A percentile compares a stretch with the other conserved stretches of the same genome.
phyloP scores from a whole-genome alignment of 331 rosid species.

The Spiraea crenata region DNA sequence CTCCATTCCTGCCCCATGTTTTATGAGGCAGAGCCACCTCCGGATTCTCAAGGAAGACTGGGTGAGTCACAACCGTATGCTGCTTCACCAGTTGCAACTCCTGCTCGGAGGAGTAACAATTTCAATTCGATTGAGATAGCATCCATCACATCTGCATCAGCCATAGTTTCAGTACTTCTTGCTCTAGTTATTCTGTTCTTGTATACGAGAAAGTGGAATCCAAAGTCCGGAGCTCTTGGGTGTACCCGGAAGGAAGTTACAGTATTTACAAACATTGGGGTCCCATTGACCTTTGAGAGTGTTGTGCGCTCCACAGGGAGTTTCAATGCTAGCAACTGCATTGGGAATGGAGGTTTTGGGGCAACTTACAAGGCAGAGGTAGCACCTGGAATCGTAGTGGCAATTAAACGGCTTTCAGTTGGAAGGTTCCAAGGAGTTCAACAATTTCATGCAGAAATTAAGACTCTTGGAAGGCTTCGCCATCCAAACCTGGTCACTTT shows the following conservation, averaged over 20 bases:
- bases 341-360: slow-evolving; percentile 97
- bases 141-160: slow-evolving; percentile 87
- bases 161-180: slow-evolving; percentile 80
- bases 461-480: slow-evolving; percentile 51
- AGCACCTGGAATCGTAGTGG: slow-evolving; percentile 56
- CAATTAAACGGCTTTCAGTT: slow-evolving; percentile 82
- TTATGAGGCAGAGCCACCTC: slow-evolving; percentile 40
- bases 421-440: slow-evolving; percentile 91
- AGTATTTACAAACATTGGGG: slow-evolving; percentile 69
- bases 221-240: slow-evolving; percentile 64
- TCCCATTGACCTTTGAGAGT: slow-evolving; percentile 67
- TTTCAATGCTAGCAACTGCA: slow-evolving; percentile 81
- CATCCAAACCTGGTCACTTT: no score
- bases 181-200: slow-evolving; percentile 66
- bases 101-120: slow-evolving; percentile 19
- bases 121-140: slow-evolving; percentile 90
- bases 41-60: slow-evolving; percentile 45
- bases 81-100: slow-evolving; percentile 37
- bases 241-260: slow-evolving; percentile 69
- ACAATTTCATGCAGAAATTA: slow-evolving; percentile 85
- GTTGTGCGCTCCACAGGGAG: slow-evolving; percentile 79
- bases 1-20: slow-evolving; percentile 51
- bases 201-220: slow-evolving; percentile 79
- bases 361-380: slow-evolving; percentile 92
- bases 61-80: slow-evolving; percentile 33